Conservation (phyloP, 768 basidiomycete genomes). For the Chalciporus chontae region DNA sequence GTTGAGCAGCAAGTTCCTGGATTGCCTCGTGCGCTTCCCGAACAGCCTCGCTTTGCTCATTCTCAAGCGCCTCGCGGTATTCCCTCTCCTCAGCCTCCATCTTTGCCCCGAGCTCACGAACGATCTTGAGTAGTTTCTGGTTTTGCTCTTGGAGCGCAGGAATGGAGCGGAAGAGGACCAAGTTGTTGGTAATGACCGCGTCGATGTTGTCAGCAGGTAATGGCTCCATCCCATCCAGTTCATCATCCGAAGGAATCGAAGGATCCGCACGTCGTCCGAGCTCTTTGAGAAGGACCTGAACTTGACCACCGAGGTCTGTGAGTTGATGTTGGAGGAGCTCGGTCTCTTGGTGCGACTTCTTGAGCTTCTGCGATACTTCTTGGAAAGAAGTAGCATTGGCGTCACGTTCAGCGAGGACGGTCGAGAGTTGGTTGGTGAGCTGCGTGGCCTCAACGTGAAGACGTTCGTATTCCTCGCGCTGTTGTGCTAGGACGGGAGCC, state of each 20-base stretch:
- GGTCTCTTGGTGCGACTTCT: slow-evolving; percentile 57
- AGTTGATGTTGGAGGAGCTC: slow-evolving; percentile 72
- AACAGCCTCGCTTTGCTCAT: slow-evolving; percentile 75
- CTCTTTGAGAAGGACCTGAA: slow-evolving; percentile 75
- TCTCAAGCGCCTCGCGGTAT: slow-evolving; percentile 63
- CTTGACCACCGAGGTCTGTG: slow-evolving; percentile 78
- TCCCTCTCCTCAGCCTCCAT: slow-evolving; percentile 85
- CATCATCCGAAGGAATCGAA: slow-evolving; percentile 69
- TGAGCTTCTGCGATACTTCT: slow-evolving; percentile 61
- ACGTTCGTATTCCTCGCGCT: slow-evolving; percentile 85
- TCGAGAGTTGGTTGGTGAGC: slow-evolving; percentile 75
- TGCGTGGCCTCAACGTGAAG: slow-evolving; percentile 76
- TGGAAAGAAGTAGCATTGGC: slow-evolving; percentile 48
- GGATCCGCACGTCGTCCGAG: slow-evolving; percentile 82
- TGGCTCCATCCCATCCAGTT: slow-evolving; percentile 45
- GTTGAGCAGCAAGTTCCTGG: slow-evolving; percentile 67
- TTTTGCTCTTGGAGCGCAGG: slow-evolving; percentile 87
- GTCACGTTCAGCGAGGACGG: slow-evolving; percentile 76
- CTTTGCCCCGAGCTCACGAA: slow-evolving; percentile 76
- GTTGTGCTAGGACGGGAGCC: slow-evolving; percentile 90
- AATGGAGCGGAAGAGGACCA: slow-evolving; percentile 83
- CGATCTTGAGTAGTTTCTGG: slow-evolving; percentile 79
- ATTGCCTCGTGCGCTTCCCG: slow-evolving; percentile 88
- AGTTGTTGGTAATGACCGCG: slow-evolving; percentile 80
- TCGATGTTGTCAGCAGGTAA: slow-evolving; percentile 58